Percentiles rank a stretch among this genome's conserved stretches.
Evolutionary conservation across 371 early-diverging fungal species (phyloP).

Genomic region (Mucor sp.): DNA sequence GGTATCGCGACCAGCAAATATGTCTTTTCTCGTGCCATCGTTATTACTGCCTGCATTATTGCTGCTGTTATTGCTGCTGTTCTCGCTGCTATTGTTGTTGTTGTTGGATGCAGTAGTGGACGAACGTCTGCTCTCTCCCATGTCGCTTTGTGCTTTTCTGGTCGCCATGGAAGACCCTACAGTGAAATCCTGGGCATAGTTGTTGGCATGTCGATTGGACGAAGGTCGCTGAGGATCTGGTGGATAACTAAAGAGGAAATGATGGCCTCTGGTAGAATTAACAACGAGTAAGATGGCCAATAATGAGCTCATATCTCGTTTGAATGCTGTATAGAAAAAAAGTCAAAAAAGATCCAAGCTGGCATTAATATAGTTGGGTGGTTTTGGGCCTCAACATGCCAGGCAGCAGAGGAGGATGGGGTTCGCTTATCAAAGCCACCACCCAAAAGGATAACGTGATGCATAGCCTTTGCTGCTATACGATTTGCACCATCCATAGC

Average conservation of each 20-base stretch:
- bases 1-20: conserved; percentile 37
- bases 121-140: conserved; percentile 13
- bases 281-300: conserved; percentile 67
- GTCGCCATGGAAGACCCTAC: conserved; percentile 18
- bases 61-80: not conserved
- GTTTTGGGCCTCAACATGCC: not conserved
- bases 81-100: not conserved
- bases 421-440: not conserved
- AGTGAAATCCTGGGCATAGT: conserved; percentile 8
- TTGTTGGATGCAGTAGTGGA: conserved; percentile 19
- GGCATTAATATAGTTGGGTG: not conserved
- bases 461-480: too few species aligned
- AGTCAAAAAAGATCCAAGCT: not conserved
- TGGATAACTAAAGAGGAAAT: conserved; percentile 70
- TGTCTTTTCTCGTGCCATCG: not conserved
- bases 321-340: not conserved
- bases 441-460: not conserved
- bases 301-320: conserved; percentile 38
- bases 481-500: too few species aligned
- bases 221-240: conserved; percentile 45
- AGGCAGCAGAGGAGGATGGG: too few species aligned
- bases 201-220: conserved; percentile 2
- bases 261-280: conserved; percentile 73
- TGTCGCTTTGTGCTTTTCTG: not conserved
- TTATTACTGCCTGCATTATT: not conserved